Evolutionary conservation across 148 eudicot genomes (phyloP).

Genomic region (Simmondsia chinensis): DNA sequence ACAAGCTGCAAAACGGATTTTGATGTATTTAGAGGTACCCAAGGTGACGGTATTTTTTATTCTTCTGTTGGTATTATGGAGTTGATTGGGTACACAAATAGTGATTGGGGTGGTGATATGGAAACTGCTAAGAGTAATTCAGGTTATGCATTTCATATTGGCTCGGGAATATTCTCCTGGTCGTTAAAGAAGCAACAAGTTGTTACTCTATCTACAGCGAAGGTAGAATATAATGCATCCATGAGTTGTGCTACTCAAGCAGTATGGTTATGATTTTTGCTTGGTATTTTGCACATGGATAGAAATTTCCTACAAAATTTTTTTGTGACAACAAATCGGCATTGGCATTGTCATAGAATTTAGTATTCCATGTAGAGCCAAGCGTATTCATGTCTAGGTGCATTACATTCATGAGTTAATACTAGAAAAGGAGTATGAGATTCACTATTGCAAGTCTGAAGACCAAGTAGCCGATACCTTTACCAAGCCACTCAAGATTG

Average conservation of each 20-base stretch:
- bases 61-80: too few relatives aligned
- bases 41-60: neutral
- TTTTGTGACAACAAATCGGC: too few relatives aligned
- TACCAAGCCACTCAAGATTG: slow-evolving; percentile 1
- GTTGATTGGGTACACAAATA: slow-evolving; percentile 1
- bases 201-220: too few relatives aligned
- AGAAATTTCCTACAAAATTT: neutral
- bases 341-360: too few relatives aligned
- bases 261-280: neutral
- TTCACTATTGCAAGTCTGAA: neutral
- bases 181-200: slow-evolving; percentile 5
- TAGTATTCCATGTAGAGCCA: too few relatives aligned
- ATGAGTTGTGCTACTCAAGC: slow-evolving; percentile 5
- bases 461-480: slow-evolving; percentile 3
- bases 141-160: slow-evolving; percentile 1
- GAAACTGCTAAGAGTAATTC: slow-evolving; percentile 1
- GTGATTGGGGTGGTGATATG: slow-evolving; percentile 4
- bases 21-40: neutral
- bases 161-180: slow-evolving; percentile 3
- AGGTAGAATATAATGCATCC: neutral
- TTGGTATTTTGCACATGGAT: too few relatives aligned
- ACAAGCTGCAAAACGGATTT: neutral
- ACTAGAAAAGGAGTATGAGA: neutral
- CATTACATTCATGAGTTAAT: neutral
- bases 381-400: too few relatives aligned